phyloP scores from a whole-genome alignment of 2,329 filamentous ascomycete genomes.

The Neopestalotiopsis clavispora region DNA sequence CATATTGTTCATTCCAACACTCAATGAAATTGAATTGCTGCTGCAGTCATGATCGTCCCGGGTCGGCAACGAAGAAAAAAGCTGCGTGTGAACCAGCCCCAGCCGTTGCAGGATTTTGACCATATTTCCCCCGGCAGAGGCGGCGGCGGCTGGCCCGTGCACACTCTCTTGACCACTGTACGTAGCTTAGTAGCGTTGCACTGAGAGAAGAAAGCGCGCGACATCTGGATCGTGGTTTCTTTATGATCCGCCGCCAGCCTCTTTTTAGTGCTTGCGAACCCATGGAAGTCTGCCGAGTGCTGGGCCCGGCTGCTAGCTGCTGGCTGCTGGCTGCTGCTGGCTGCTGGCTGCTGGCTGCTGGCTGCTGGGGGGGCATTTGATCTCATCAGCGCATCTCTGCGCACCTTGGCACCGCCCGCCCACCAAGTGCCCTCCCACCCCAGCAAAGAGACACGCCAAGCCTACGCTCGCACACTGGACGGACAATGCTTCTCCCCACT shows the following conservation, averaged over 20 bases:
- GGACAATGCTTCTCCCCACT: background rate
- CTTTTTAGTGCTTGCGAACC: background rate
- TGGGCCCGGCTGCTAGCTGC: too few species aligned
- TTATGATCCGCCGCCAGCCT: background rate
- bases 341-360: too few species aligned
- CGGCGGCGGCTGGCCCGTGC: background rate
- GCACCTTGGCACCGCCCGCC: too few species aligned
- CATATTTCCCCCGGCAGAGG: background rate
- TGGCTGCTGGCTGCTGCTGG: too few species aligned
- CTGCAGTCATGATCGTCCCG: background rate
- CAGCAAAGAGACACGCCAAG: too few species aligned
- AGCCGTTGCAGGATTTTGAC: background rate
- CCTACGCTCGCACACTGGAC: background rate
- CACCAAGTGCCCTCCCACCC: too few species aligned
- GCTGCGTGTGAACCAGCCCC: background rate
- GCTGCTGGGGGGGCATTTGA: too few species aligned
- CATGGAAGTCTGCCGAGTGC: background rate
- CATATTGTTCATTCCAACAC: too few species aligned
- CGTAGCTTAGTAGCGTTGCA: too few species aligned
- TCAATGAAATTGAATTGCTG: too few species aligned
- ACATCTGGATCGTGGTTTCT: background rate
- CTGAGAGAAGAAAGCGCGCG: background rate
- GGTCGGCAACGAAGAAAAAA: background rate
- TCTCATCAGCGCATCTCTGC: too few species aligned
- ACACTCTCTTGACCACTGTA: too few species aligned